Base-by-base conservation (phyloP, 495 filamentous ascomycete genomes). In the Xylaria palmicola region DNA sequence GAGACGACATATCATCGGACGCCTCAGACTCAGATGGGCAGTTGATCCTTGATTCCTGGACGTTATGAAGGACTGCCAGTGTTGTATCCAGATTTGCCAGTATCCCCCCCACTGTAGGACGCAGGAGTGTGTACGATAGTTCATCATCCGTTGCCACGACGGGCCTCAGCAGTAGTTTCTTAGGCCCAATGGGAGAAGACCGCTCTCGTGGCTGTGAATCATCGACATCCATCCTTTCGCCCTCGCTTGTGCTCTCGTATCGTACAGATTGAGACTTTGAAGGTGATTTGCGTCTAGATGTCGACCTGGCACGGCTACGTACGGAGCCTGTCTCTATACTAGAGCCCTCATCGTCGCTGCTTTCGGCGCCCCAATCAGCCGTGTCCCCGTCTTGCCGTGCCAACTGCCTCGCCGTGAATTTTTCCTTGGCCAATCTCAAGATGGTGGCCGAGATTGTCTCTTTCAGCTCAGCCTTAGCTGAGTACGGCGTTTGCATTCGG, bases 361-460 rank as follows among this genome's bases (percentile, higher is more conserved):
- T 32, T 27, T 37, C 34, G 0, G 44, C 4, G 44, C 9, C 10
- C 24, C 9, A 20, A 15, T 24, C 29, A 43, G 17, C 24, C 40
- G 17, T 45, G 36, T 49, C 50, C 47, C 52, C 30, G 13, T 30
- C 56, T 56, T 0, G 56, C 39, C 0, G 59, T 24, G 8, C 27
- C 39, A 26, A 66, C 57, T 9, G 58, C 63, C 64, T 63, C 24
- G 70, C 66, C 15, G 62, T 64, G 29, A 89, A 91, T 48, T 68
- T 81, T 60, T 88, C 82, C 72, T 86, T 91, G 4, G 87, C 89
- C n/a, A 73, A 68, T 57, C 80, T 83, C 59, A 88, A 64, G 47
- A 91, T 80, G 6, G 75, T 57, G 0, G 86, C 90, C 3, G 84
- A 79, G 10, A 96, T 63, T 20, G 83, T 78, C 36, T 93, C 89